phyloP scores from a whole-genome alignment of 352 stramenopile species.

The Pythium phragmitis region DNA sequence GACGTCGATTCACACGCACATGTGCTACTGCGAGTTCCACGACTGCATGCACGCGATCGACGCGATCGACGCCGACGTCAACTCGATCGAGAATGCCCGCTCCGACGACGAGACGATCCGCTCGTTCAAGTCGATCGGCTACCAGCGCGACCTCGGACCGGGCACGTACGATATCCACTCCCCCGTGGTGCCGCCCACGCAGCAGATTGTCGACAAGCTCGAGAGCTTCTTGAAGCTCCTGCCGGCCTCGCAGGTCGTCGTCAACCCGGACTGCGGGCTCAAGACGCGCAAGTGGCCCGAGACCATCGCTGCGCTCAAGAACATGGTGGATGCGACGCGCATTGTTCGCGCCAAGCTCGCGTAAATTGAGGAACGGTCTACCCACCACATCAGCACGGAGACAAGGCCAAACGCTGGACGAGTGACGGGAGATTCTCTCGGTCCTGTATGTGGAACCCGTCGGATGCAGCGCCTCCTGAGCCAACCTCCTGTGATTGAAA shows the following conservation, averaged over 20 bases:
- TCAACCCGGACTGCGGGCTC: too few species aligned
- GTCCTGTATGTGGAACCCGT: too few species aligned
- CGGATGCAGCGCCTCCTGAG: neutral
- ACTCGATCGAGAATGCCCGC: too few species aligned
- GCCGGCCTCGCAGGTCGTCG: too few species aligned
- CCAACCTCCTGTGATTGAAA: neutral
- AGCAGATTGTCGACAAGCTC: constrained; percentile 88
- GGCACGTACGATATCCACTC: constrained; percentile 95
- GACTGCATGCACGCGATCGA: too few species aligned
- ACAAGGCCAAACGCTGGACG: neutral
- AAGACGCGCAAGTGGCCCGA: constrained; percentile 74
- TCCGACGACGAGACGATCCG: constrained; percentile 85
- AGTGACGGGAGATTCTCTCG: neutral
- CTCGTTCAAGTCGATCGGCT: constrained; percentile 87
- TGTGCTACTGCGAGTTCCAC: too few species aligned
- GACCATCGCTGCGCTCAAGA: constrained; percentile 84
- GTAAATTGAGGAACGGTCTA: constrained; percentile 24
- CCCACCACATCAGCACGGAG: neutral
- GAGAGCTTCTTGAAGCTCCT: constrained; percentile 48
- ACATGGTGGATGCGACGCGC: constrained; percentile 86
- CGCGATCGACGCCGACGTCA: too few species aligned
- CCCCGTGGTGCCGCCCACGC: constrained; percentile 87
- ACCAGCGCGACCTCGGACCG: constrained; percentile 89
- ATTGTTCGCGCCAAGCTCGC: constrained; percentile 63
- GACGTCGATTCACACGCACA: too few species aligned